phyloP scores from a whole-genome alignment of 805 yeast species.

The Naumovozyma dairenensis region DNA sequence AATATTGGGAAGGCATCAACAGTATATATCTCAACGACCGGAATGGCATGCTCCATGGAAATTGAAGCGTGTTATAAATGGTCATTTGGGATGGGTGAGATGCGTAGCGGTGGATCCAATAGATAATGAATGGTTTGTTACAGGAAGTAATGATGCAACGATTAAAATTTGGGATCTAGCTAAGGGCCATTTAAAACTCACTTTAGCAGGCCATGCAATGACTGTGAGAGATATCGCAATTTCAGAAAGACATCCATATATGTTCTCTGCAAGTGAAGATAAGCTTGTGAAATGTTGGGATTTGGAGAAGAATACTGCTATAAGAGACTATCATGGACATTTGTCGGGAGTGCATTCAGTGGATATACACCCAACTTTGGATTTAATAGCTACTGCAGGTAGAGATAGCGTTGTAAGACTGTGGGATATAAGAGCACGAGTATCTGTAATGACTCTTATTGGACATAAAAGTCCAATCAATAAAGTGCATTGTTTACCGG shows the following conservation, averaged over 20 bases:
- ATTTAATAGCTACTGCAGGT: slow-evolving; percentile 76
- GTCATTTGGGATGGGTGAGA: slow-evolving; percentile 91
- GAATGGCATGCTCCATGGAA: slow-evolving; percentile 61
- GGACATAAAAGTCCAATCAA: slow-evolving; percentile 79
- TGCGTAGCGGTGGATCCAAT: slow-evolving; percentile 70
- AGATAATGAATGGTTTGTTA: slow-evolving; percentile 80
- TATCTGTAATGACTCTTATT: slow-evolving; percentile 61
- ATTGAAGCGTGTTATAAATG: slow-evolving; percentile 62
- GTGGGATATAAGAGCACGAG: slow-evolving; percentile 86
- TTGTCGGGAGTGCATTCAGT: slow-evolving; percentile 78
- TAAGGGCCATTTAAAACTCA: slow-evolving; percentile 53
- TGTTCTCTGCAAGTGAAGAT: slow-evolving; percentile 90
- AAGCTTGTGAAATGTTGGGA: slow-evolving; percentile 94
- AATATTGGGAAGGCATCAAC: slow-evolving; percentile 18
- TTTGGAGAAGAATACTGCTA: slow-evolving; percentile 69
- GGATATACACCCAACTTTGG: slow-evolving; percentile 80
- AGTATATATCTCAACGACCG: slow-evolving; percentile 19
- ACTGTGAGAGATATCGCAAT: slow-evolving; percentile 69
- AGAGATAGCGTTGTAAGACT: slow-evolving; percentile 77
- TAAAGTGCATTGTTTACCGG: slow-evolving; percentile 52
- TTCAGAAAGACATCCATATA: slow-evolving; percentile 70
- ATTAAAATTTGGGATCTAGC: slow-evolving; percentile 90
- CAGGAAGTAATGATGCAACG: slow-evolving; percentile 83
- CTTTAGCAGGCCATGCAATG: slow-evolving; percentile 88
- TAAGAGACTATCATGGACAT: slow-evolving; percentile 91